phyloP scores from a whole-genome alignment of 2,329 filamentous ascomycete genomes.

The Bipolaris zeicola region DNA sequence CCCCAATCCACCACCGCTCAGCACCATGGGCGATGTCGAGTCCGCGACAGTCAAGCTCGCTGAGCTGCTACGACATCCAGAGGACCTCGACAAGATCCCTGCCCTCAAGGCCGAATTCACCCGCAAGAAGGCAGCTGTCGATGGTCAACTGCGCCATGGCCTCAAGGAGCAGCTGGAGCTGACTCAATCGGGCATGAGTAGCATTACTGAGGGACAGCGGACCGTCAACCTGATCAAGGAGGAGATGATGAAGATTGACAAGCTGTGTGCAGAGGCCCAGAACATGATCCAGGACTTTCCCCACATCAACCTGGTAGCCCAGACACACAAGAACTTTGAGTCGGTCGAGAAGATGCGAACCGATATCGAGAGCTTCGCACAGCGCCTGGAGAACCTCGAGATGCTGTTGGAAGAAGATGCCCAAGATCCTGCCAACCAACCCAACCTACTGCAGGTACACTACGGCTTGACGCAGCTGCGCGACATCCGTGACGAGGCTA shows the following conservation, averaged over 20 bases:
- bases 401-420: slow-evolving; percentile 82
- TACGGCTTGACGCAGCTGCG: slow-evolving; percentile 89
- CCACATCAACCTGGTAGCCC: slow-evolving; percentile 87
- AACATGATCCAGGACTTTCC: slow-evolving; percentile 97
- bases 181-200: slow-evolving; percentile 89
- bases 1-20: slow-evolving; percentile 12
- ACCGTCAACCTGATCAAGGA: slow-evolving; percentile 93
- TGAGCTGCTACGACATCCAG: slow-evolving; percentile 91
- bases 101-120: slow-evolving; percentile 89
- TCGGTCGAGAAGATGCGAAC: slow-evolving; percentile 91
- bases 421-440: slow-evolving; percentile 84
- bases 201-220: slow-evolving; percentile 86
- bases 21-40: slow-evolving; percentile 66
- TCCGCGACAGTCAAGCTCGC: slow-evolving; percentile 75
- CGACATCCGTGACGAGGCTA: slow-evolving; percentile 93
- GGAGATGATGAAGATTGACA: slow-evolving; percentile 98
- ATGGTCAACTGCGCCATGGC: slow-evolving; percentile 85
- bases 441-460: slow-evolving; percentile 86
- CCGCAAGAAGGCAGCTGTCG: slow-evolving; percentile 90
- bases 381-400: slow-evolving; percentile 76
- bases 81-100: slow-evolving; percentile 95
- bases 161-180: slow-evolving; percentile 92
- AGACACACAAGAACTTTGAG: slow-evolving; percentile 95
- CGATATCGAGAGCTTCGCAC: slow-evolving; percentile 86
- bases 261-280: slow-evolving; percentile 94